These are phyloP conservation scores for Bauhinia variegata DNA, from an alignment of 306 rosid genomes.

Conservation along the genomic window DNA sequence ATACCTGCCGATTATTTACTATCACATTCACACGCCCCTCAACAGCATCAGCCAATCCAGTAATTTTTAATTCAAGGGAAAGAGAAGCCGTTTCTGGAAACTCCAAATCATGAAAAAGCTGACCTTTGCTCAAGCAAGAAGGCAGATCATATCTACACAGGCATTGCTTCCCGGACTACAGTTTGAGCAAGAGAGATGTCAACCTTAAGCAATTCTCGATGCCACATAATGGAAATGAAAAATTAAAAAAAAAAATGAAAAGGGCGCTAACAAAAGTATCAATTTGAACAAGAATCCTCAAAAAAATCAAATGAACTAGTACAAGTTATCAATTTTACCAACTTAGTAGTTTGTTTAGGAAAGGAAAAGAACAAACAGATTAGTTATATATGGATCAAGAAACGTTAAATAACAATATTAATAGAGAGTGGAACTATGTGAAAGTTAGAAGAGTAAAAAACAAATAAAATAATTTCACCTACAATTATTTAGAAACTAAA, in stretches of 20 bases:
- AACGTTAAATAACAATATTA: slow-evolving; percentile 5
- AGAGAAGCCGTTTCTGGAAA: slow-evolving; percentile 65
- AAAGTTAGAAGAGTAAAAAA: slow-evolving; percentile 12
- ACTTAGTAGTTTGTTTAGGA: neutral
- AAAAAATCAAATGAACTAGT: slow-evolving; percentile 17
- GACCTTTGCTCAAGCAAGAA: slow-evolving; percentile 62
- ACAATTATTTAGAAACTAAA: slow-evolving; percentile 9
- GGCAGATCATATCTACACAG: slow-evolving; percentile 81
- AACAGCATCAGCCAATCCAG: slow-evolving; percentile 85
- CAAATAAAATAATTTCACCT: slow-evolving; percentile 8
- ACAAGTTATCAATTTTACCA: slow-evolving; percentile 25
- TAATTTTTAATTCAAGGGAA: slow-evolving; percentile 64
- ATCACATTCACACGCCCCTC: slow-evolving; percentile 84
- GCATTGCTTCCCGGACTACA: slow-evolving; percentile 96
- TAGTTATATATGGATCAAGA: slow-evolving; percentile 8
- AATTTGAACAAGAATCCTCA: slow-evolving; percentile 6
- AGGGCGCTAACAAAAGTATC: neutral
- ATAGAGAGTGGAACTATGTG: slow-evolving; percentile 1
- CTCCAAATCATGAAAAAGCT: slow-evolving; percentile 52
- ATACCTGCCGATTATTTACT: slow-evolving; percentile 79
- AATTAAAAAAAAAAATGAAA: slow-evolving; percentile 4
- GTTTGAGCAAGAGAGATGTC: slow-evolving; percentile 25
- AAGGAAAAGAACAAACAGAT: neutral
- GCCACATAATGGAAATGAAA: slow-evolving; percentile 23
- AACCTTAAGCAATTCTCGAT: slow-evolving; percentile 33